Conservation (phyloP, 345 rosid genomes). For the Syzygium aromaticum region DNA sequence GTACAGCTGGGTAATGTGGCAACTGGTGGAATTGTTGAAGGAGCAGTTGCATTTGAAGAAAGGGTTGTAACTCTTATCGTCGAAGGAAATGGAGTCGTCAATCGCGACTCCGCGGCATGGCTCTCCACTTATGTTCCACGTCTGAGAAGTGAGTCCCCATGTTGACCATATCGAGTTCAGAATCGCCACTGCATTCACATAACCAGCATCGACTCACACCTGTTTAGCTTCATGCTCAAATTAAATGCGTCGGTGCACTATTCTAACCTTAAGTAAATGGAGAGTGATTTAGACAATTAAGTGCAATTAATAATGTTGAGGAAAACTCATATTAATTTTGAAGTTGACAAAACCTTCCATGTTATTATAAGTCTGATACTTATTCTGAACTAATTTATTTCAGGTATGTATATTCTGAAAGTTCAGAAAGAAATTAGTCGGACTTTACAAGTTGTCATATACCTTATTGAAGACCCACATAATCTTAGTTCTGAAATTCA, state of each 20-base stretch:
- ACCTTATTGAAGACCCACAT: no score
- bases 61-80: conserved; percentile 32
- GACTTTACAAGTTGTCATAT: no score
- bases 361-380: no score
- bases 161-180: conserved; percentile 38
- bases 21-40: conserved; percentile 14
- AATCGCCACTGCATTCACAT: conserved; percentile 17
- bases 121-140: conserved; percentile 53
- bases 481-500: no score
- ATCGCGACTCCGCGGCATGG: conserved; percentile 46
- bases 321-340: no score
- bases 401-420: no score
- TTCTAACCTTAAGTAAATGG: not conserved
- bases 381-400: no score
- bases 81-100: conserved; percentile 9
- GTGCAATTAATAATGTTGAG: not conserved
- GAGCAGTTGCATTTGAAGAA: conserved; percentile 59
- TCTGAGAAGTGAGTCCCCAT: conserved; percentile 31
- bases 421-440: no score
- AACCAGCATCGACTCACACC: not conserved
- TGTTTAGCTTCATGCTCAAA: not conserved
- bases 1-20: conserved; percentile 35
- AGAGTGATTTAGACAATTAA: not conserved
- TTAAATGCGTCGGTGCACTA: not conserved
- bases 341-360: no score